A percentile compares a stretch with the other conserved stretches of the same genome.
Evolutionary conservation across 2,329 filamentous ascomycete genomes (phyloP).

Genomic region (Fusarium euwallaceae): DNA sequence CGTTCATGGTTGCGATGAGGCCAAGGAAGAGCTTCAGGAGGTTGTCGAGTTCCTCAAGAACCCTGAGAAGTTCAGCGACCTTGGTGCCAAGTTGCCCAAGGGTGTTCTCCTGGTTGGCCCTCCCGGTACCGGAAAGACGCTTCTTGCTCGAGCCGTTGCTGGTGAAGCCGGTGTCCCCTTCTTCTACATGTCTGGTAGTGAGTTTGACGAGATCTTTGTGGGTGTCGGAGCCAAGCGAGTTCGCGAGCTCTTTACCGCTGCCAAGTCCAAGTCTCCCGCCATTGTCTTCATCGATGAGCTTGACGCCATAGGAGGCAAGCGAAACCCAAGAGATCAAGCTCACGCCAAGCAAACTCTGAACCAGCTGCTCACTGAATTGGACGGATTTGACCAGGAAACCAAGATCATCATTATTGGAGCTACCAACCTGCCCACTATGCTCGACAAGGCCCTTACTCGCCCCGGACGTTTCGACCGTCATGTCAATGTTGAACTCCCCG

Average conservation of each 20-base stretch:
- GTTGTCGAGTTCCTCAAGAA: conserved; percentile 96
- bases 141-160: conserved; percentile 93
- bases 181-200: conserved; percentile 99
- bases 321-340: conserved; percentile 91
- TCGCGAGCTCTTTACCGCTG: conserved; percentile 88
- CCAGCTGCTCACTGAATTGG: conserved; percentile 94
- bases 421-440: conserved; percentile 93
- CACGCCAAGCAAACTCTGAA: conserved; percentile 99
- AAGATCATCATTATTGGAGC: conserved; percentile 96
- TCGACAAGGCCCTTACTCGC: conserved; percentile 94
- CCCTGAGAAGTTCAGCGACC: conserved; percentile 91
- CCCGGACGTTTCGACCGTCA: conserved; percentile 97
- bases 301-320: conserved; percentile 93
- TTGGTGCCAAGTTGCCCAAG: conserved; percentile 97
- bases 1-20: conserved; percentile 97
- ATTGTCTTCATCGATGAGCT: conserved; percentile 98
- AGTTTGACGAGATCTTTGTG: conserved; percentile 98
- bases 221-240: conserved; percentile 97
- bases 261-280: conserved; percentile 86
- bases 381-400: conserved; percentile 95
- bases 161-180: conserved; percentile 98
- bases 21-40: conserved; percentile 97
- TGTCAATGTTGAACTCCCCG: conserved; percentile 87
- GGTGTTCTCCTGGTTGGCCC: conserved; percentile 95
- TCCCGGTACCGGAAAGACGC: conserved; percentile 96